A percentile compares a stretch with the other conserved stretches of the same genome.
Conservation (phyloP, 805 yeast species). For the Candida dajiaensis region DNA sequence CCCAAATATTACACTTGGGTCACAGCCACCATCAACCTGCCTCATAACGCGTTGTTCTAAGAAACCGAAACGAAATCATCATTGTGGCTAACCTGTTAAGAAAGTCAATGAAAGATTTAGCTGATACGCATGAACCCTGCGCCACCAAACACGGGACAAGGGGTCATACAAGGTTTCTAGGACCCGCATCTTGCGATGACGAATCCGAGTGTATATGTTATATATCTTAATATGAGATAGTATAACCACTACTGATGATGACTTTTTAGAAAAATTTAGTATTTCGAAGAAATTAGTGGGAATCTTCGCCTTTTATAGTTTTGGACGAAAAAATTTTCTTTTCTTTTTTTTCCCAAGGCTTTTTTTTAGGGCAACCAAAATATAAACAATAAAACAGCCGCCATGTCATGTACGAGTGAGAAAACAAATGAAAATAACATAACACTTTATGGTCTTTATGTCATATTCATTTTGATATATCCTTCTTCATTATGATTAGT, state of each 20-base stretch:
- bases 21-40: constrained; percentile 18
- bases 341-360: background rate
- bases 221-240: constrained; percentile 60
- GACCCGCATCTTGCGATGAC: constrained; percentile 8
- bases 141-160: constrained; percentile 23
- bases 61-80: constrained; percentile 72
- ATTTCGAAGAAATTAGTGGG: background rate
- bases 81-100: constrained; percentile 70
- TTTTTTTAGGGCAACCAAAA: background rate
- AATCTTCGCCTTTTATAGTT: background rate
- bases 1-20: constrained; percentile 17
- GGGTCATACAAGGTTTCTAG: constrained; percentile 25
- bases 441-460: no score
- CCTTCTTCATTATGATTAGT: no score
- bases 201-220: constrained; percentile 36
- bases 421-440: no score
- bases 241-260: constrained; percentile 79
- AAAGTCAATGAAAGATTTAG: constrained; percentile 63
- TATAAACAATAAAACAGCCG: no score
- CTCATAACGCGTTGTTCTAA: constrained; percentile 41
- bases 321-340: background rate
- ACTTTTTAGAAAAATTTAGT: constrained; percentile 23
- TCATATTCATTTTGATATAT: no score
- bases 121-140: constrained; percentile 38
- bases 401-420: no score